Conservation (phyloP, 495 filamentous ascomycete genomes). For the Aspergillus wentii region DNA sequence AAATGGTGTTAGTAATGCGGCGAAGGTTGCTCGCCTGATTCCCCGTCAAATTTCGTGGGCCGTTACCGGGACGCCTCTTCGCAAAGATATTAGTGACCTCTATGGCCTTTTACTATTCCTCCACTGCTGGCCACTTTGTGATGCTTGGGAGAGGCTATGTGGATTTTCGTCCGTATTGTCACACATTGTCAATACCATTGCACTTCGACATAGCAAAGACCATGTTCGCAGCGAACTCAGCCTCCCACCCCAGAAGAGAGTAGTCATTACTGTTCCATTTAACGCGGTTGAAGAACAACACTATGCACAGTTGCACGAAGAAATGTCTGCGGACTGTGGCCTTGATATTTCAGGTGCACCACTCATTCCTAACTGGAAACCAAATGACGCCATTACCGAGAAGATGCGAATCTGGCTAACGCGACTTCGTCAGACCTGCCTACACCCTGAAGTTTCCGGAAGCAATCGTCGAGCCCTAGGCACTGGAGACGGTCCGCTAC, state of each 20-base stretch:
- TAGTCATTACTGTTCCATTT: slow-evolving; percentile 87
- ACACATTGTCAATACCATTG: slow-evolving; percentile 59
- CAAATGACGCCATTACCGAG: slow-evolving; percentile 52
- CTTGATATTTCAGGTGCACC: slow-evolving; percentile 62
- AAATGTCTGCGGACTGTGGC: slow-evolving; percentile 66
- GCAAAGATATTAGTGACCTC: slow-evolving; percentile 64
- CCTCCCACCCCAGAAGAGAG: slow-evolving; percentile 70
- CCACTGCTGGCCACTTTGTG: slow-evolving; percentile 66
- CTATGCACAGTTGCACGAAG: slow-evolving; percentile 65
- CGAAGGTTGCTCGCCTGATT: slow-evolving; percentile 71
- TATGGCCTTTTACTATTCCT: slow-evolving; percentile 77
- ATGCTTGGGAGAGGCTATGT: slow-evolving; percentile 65
- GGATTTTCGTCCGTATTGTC: slow-evolving; percentile 57
- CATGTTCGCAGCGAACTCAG: slow-evolving; percentile 63
- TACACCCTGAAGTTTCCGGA: slow-evolving; percentile 75
- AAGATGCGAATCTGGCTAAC: slow-evolving; percentile 67
- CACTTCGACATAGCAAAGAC: slow-evolving; percentile 82
- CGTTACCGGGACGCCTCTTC: slow-evolving; percentile 86
- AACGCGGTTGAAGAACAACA: slow-evolving; percentile 83
- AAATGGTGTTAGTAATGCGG: slow-evolving; percentile 76
- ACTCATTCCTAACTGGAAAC: slow-evolving; percentile 54
- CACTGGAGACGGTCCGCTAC: slow-evolving; percentile 55
- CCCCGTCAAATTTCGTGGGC: slow-evolving; percentile 86
- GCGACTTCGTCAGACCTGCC: slow-evolving; percentile 72
- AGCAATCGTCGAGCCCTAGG: slow-evolving; percentile 67